These are phyloP conservation scores for Luffa aegyptiaca DNA, from an alignment of 306 rosid genomes.

Conservation along the genomic window DNA sequence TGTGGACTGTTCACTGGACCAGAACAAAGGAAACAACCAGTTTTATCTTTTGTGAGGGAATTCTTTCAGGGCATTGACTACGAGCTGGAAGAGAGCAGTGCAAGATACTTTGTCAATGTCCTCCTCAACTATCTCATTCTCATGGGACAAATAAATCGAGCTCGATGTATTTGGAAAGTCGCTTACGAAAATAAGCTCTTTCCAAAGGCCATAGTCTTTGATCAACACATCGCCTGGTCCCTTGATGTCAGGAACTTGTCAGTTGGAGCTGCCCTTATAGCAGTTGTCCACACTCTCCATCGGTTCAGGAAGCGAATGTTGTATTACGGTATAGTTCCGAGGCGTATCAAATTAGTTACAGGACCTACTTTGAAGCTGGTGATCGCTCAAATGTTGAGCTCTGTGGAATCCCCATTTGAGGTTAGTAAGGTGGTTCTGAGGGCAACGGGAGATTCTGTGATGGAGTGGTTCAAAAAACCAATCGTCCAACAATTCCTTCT, in stretches of 20 bases:
- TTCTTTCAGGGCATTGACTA: conserved; percentile 84
- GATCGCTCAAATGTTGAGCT: conserved; percentile 70
- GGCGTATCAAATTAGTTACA: conserved; percentile 84
- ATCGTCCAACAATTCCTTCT: conserved; percentile 93
- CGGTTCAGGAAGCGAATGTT: conserved; percentile 95
- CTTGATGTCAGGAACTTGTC: conserved; percentile 92
- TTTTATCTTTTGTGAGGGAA: conserved; percentile 72
- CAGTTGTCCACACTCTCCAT: conserved; percentile 87
- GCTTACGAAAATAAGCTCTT: conserved; percentile 93
- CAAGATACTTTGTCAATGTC: conserved; percentile 83
- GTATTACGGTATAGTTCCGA: conserved; percentile 72
- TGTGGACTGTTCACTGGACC: conserved; percentile 89
- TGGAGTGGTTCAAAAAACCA: conserved; percentile 98
- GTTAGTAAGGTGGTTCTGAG: conserved; percentile 91
- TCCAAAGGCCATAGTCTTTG: conserved; percentile 89
- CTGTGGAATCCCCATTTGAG: conserved; percentile 93
- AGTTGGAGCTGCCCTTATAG: conserved; percentile 83
- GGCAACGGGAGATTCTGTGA: conserved; percentile 84
- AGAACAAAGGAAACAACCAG: conserved; percentile 76
- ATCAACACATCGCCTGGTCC: conserved; percentile 97
- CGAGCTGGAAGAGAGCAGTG: conserved; percentile 90
- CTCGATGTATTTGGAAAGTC: conserved; percentile 91
- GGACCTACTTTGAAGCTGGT: conserved; percentile 90
- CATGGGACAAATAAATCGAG: conserved; percentile 92
- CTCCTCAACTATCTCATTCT: conserved; percentile 92